These are phyloP conservation scores for Tephrocybe sp. DNA, from an alignment of 768 basidiomycete genomes.

Conservation along the genomic window DNA sequence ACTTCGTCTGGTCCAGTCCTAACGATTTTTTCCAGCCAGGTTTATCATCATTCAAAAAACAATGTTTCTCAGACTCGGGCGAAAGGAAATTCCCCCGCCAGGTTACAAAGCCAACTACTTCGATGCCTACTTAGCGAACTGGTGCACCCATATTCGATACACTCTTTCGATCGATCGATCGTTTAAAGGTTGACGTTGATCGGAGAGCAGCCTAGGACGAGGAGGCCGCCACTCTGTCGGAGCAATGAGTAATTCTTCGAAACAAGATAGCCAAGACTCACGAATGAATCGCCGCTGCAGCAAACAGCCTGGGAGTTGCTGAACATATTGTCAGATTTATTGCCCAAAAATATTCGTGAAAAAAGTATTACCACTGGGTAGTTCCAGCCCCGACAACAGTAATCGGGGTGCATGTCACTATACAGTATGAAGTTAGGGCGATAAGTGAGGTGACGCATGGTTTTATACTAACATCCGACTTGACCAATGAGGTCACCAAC, in stretches of 20 bases:
- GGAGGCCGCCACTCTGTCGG: background rate
- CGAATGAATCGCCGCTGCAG: slow-evolving; percentile 20
- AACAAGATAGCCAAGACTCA: slow-evolving; percentile 3
- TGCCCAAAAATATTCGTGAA: background rate
- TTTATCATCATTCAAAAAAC: too few relatives aligned
- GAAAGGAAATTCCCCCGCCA: too few relatives aligned
- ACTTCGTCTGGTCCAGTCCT: too few relatives aligned
- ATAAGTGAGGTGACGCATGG: background rate
- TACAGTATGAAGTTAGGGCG: background rate
- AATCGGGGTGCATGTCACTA: slow-evolving; percentile 17
- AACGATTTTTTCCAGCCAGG: too few relatives aligned
- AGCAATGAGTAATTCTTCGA: background rate
- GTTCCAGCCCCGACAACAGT: slow-evolving; percentile 8
- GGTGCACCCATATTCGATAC: too few relatives aligned
- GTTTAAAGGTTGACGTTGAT: background rate
- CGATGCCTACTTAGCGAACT: too few relatives aligned
- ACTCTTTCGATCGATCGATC: background rate
- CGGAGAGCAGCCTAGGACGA: background rate
- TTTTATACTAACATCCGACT: slow-evolving; percentile 16
- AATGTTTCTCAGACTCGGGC: too few relatives aligned
- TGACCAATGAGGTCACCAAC: slow-evolving; percentile 1
- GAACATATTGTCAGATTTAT: background rate
- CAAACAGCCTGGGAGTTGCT: slow-evolving; percentile 20
- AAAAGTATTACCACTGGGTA: slow-evolving; percentile 5
- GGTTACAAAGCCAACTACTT: too few relatives aligned